Evolutionary conservation across 2,329 filamentous ascomycete species (phyloP), one percentile per base, ranked within the genome.

Genomic region (Neofusicoccum parvum): DNA sequence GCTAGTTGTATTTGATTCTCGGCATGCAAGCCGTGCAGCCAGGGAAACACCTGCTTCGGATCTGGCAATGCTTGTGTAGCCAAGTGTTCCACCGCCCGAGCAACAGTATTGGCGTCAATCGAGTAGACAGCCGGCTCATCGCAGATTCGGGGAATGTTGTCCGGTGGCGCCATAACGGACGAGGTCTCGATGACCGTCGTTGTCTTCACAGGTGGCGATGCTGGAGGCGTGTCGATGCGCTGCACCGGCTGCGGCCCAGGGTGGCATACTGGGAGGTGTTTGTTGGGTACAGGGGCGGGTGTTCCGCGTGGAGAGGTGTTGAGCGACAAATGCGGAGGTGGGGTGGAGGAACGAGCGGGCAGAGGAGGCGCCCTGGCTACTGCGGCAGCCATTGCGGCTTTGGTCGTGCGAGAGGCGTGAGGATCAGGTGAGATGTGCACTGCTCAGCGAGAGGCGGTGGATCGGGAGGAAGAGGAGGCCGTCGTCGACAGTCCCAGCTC

Each of bases 1-100:
- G 91, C 87, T 67, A 95, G 86, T 74, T 99, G 95, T 63, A 97
- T 86, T 67, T 92, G 88, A 74, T 99, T 99, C 67, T 90, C 87
- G 0, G 92, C 89, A 73, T 98, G 94, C 46, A 98, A 81, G 27
- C 95, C 95, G 79, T 99, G 95, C 27, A 97, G 83, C 95, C 95
- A 99, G 2, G 95, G 95, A 73, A 98, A 99, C 68, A 98, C 92
- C 67, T 88, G 85, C n/a, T 90, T 87, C 0, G 95, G 88, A 65
- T 94, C 88, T 6, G 95, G 94, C 27, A 98, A 83, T 1, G 93
- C 90, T 73, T 96, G 92, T 2, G 88, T 86, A 3, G 94, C 87
- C 66, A 88, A 81, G 72, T 94, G 87, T 69, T 96, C 88, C 39
- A 98, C 75, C 0, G 94, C 92, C 51, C 87, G 83, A 11, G 88